A percentile compares a stretch with the other conserved stretches of the same genome.
Evolutionary conservation across 1,284 basidiomycete species (phyloP).

Genomic region (Bondarzewia mesenterica): DNA sequence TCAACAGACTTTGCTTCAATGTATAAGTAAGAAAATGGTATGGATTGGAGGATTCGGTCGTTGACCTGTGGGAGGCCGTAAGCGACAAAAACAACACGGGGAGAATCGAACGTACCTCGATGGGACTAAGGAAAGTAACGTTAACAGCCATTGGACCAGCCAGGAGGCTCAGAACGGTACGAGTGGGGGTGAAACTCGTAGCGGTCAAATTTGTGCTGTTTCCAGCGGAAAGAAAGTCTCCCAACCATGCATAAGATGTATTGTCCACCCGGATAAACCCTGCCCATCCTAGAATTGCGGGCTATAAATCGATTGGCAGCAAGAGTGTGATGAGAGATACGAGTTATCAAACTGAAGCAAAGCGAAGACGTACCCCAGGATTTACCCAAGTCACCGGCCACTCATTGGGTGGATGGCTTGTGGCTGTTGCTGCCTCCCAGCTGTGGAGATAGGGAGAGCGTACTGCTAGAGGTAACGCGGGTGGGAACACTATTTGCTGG

Average conservation of each 20-base stretch:
- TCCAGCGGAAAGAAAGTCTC: background rate
- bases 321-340: background rate
- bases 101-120: constrained; percentile 16
- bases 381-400: constrained; percentile 8
- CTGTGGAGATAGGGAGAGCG: constrained; percentile 26
- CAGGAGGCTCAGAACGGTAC: constrained; percentile 14
- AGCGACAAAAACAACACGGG: background rate
- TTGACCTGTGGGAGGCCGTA: constrained; percentile 15
- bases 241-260: constrained; percentile 8
- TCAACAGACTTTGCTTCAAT: constrained; percentile 23
- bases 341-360: background rate
- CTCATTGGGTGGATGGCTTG: constrained; percentile 1
- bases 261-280: constrained; percentile 9
- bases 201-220: constrained; percentile 10
- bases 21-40: constrained; percentile 25
- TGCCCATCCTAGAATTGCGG: constrained; percentile 8
- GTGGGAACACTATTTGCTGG: constrained; percentile 9
- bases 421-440: constrained; percentile 15
- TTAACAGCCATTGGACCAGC: constrained; percentile 18
- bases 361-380: constrained; percentile 1
- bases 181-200: constrained; percentile 18
- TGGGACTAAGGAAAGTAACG: constrained; percentile 21
- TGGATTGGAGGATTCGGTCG: constrained; percentile 25
- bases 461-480: constrained; percentile 23
- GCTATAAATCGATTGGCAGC: background rate